Base-by-base conservation (phyloP, 306 rosid genomes). In the Sicyos edulis region DNA sequence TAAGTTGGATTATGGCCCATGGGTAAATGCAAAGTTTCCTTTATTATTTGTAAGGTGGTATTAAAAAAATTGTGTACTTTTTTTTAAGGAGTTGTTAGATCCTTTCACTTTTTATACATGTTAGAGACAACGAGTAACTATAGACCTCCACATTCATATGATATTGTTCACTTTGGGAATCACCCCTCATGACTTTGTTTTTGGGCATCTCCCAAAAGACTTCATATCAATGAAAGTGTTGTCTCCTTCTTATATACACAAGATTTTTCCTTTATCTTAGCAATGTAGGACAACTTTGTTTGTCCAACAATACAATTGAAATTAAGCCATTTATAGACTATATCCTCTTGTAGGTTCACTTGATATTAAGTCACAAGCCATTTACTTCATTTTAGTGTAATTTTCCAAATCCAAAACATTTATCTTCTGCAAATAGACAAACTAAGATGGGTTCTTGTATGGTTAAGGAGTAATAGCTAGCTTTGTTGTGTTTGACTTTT, bases 401-500 rank as follows among this genome's bases (percentile, higher is more conserved):
- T 40, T 47, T 67, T 67, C n/a, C 56, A 67, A 11, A 11, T 66
- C 49, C 72, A 47, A 21, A 44, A 42, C 53, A 17, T 10, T 64
- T 3, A 17, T 64, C 32, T 40, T 42, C 52, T 17, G 9, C 53
- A 64, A 64, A 42, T 21, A 26, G 52, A 10, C 52, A 40, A 42
- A 17, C 17, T 42, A 42, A 65, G 22, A 65, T 32, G 71, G 68
- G 59, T 73, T 73, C 44, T 22, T 73, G 37, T 42, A n/a, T 20
- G 70, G 32, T 29, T 16, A 51, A 59, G 20, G 6, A 47, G 45
- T 74, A 24, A 10, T 29, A 49, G 21, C 34, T 26, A 26, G 8
- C 9, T 63, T 42, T 53, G 3, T 40, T 26, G 44, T 55, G 12
- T 44, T 37, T 37, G 14, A 66, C 21, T 37, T 19, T 55, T 34